Base-by-base conservation (phyloP, 1,284 basidiomycete genomes). In the Ustilago vetiveriae region DNA sequence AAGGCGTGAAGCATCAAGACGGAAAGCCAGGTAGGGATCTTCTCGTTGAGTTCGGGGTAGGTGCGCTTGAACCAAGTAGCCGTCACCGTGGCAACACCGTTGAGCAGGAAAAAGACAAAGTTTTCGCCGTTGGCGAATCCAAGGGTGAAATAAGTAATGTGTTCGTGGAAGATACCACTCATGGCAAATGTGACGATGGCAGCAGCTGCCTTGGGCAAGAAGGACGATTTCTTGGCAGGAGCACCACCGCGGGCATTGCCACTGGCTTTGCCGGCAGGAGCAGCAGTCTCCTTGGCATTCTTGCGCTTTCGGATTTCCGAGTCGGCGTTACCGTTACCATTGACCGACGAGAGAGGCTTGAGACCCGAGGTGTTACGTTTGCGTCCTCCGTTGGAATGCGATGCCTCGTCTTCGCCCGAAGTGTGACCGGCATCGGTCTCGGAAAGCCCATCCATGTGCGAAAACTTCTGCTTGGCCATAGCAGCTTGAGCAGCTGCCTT, bases 21-120 rank as follows among this genome's bases (percentile, higher is more conserved):
- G 21, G 68, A 72, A 5, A 74, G 38, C 41, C 47, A 33, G 0
- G 67, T 74, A 6, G 78, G 80, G 42, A 79, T 80, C 48, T 66
- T 54, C n/a, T 36, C 43, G 57, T 77, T 72, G 51, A 64, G 14
- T 22, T 71, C 50, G 2, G 80, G 80, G 36, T 41, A 76, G 29
- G 67, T 70, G 9, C 76, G 59, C 33, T 70, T 60, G 54, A 80
- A 74, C 60, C 69, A 76, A 9, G 74, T 79, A 3, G 78, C 66
- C 19, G 60, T 47, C 11, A 80, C 80, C 10, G 79, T 77, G 8
- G 71, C 74, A 2, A 77, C 36, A 7, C 79, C 79, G 53, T 81
- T 81, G 32, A 63, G 41, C 14, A 80, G 45, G 73, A 82, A 82
- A 47, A 82, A 82, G 53, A 77, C 24, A 21, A 80, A 79, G 64